These are phyloP conservation scores for Fusarium mexicanum DNA, from an alignment of 2,329 filamentous ascomycete species.

Conservation along the genomic window DNA sequence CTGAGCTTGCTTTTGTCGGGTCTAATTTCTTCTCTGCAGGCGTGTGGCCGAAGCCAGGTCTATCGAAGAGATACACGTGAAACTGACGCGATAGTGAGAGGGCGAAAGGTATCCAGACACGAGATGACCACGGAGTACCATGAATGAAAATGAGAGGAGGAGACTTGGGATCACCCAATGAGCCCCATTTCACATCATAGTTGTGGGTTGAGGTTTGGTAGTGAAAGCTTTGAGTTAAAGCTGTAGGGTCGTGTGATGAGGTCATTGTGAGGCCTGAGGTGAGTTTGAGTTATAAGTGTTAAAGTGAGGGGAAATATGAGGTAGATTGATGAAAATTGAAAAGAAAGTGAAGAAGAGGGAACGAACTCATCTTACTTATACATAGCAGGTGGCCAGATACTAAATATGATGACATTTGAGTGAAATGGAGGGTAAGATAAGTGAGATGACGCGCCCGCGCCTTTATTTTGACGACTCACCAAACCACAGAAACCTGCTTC, in stretches of 20 bases:
- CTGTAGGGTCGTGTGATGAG: constrained; percentile 9
- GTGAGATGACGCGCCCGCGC: neutral
- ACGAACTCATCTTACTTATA: neutral
- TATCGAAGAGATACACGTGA: constrained; percentile 56
- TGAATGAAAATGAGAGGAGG: constrained; percentile 56
- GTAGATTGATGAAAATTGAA: rapidly evolving
- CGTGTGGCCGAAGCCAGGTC: constrained; percentile 55
- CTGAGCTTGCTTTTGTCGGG: neutral
- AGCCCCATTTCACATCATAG: constrained; percentile 47
- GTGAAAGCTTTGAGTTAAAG: constrained; percentile 43
- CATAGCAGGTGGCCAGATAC: neutral
- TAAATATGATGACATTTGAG: neutral
- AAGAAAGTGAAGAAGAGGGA: rapidly evolving
- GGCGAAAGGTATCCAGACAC: constrained; percentile 51
- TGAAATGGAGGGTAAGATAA: neutral
- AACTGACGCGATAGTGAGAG: constrained; percentile 48
- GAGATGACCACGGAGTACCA: constrained; percentile 59
- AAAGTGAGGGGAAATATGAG: neutral
- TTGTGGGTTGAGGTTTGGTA: constrained; percentile 43
- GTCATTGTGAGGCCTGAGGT: neutral
- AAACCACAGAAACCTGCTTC: no score
- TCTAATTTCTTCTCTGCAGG: constrained; percentile 40
- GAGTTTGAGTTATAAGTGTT: neutral
- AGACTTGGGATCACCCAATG: constrained; percentile 42
- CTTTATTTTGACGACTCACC: constrained; percentile 5